Conservation (phyloP, 2,329 filamentous ascomycete genomes). For the Talaromyces sp. region DNA sequence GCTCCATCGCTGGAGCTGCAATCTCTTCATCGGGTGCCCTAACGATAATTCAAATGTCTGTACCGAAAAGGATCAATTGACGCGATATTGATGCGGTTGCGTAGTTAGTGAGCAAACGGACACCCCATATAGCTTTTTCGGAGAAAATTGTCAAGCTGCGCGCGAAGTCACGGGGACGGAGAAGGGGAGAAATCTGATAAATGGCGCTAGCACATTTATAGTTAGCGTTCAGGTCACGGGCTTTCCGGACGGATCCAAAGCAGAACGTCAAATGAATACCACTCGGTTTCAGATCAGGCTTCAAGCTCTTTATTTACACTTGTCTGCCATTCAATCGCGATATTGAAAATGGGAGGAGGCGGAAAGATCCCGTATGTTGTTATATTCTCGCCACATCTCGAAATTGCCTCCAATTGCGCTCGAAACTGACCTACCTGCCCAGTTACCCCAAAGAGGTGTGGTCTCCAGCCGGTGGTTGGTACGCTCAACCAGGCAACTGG, state of each 20-base stretch:
- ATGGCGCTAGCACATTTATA: constrained; percentile 28
- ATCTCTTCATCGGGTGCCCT: constrained; percentile 47
- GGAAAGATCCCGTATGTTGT: constrained; percentile 65
- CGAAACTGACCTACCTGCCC: constrained; percentile 26
- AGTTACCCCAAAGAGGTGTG: constrained; percentile 99
- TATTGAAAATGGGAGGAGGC: constrained; percentile 66
- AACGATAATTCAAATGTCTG: constrained; percentile 13
- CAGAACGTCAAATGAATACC: constrained; percentile 17
- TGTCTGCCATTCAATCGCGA: constrained; percentile 22
- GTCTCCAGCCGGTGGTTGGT: constrained; percentile 98
- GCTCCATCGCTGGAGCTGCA: constrained; percentile 53
- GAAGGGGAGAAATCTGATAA: constrained; percentile 28
- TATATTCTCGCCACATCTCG: background rate
- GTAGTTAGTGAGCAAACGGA: background rate
- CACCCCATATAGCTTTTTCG: constrained; percentile 21
- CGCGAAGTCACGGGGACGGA: constrained; percentile 38
- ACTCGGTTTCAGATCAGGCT: constrained; percentile 9
- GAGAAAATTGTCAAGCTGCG: constrained; percentile 40
- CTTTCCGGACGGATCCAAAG: constrained; percentile 14
- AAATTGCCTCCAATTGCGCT: background rate
- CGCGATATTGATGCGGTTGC: constrained; percentile 20
- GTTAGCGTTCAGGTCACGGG: constrained; percentile 27
- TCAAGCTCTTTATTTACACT: background rate
- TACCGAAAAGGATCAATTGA: constrained; percentile 22
- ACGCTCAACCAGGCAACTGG: constrained; percentile 92